These are phyloP conservation scores for Pyrenochaeta sp. DNA, from an alignment of 2,329 filamentous ascomycete genomes.

Conservation along the genomic window DNA sequence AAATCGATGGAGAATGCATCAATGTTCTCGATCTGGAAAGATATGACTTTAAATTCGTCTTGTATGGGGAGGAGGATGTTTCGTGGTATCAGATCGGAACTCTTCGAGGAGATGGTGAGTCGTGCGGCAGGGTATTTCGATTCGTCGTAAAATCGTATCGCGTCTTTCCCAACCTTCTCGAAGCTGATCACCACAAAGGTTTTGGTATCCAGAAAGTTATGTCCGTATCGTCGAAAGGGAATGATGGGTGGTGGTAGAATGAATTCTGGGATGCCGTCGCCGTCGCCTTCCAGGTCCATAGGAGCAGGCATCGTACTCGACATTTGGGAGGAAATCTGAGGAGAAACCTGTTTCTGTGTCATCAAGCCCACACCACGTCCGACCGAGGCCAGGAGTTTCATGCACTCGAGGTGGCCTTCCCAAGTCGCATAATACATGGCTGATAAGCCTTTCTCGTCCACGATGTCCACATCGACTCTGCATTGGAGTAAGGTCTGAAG, in stretches of 20 bases:
- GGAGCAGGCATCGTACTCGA: slow-evolving; percentile 49
- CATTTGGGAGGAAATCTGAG: slow-evolving; percentile 52
- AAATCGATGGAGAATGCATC: slow-evolving; percentile 95
- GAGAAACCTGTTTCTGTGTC: slow-evolving; percentile 44
- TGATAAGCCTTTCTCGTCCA: slow-evolving; percentile 91
- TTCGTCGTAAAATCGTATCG: slow-evolving; percentile 95
- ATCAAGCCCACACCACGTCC: slow-evolving; percentile 43
- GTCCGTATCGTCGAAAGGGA: slow-evolving; percentile 89
- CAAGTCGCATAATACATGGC: slow-evolving; percentile 99
- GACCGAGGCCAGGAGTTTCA: slow-evolving; percentile 78
- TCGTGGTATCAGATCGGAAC: slow-evolving; percentile 93
- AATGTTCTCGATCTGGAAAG: slow-evolving; percentile 94
- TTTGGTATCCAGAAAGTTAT: slow-evolving; percentile 98
- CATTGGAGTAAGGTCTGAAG: slow-evolving; percentile 81
- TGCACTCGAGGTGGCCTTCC: slow-evolving; percentile 95
- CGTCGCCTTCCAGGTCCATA: slow-evolving; percentile 71
- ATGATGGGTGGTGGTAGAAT: slow-evolving; percentile 96
- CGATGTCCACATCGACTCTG: slow-evolving; percentile 77
- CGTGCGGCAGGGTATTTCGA: slow-evolving; percentile 95
- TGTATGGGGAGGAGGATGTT: slow-evolving; percentile 96
- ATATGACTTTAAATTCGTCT: slow-evolving; percentile 91
- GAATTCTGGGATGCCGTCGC: slow-evolving; percentile 88
- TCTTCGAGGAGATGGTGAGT: slow-evolving; percentile 94
- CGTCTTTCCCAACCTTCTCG: slow-evolving; percentile 73
- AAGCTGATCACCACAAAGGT: slow-evolving; percentile 94